phyloP scores from a whole-genome alignment of 148 eudicot species.

The Heliamphora exappendiculata region DNA sequence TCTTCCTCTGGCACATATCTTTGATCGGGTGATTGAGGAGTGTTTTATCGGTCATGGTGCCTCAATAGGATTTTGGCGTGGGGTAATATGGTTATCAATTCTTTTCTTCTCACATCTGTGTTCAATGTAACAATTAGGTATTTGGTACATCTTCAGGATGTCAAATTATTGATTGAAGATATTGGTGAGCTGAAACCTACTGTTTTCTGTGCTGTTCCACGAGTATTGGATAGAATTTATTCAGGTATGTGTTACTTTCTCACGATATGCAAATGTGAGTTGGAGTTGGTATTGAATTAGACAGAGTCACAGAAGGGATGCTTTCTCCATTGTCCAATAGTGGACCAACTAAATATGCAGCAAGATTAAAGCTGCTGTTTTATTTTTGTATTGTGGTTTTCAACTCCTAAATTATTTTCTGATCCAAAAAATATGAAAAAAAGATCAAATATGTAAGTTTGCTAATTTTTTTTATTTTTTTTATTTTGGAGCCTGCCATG shows the following conservation, averaged over 20 bases:
- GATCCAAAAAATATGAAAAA: background rate
- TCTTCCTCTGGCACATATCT: constrained; percentile 96
- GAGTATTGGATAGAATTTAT: constrained; percentile 89
- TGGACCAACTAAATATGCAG: background rate
- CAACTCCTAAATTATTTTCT: background rate
- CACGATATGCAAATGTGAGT: background rate
- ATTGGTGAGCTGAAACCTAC: constrained; percentile 81
- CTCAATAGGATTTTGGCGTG: constrained; percentile 94
- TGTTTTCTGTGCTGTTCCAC: constrained; percentile 93
- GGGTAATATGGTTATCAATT: constrained; percentile 49
- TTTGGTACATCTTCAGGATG: constrained; percentile 55
- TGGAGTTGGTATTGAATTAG: too few relatives aligned
- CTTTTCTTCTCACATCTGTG: background rate
- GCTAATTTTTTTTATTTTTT: background rate
- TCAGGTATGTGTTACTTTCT: constrained; percentile 39
- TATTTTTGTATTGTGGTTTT: background rate
- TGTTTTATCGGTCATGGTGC: constrained; percentile 71
- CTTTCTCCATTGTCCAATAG: background rate
- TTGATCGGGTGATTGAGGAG: constrained; percentile 96
- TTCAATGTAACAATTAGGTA: constrained; percentile 5
- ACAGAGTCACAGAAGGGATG: background rate
- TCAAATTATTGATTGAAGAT: constrained; percentile 76
- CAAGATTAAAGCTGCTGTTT: background rate
- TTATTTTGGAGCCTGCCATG: background rate
- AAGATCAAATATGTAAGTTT: background rate